These are phyloP conservation scores for Phycomyces blakesleeanus DNA, from an alignment of 192 early-diverging fungal genomes.

Conservation along the genomic window DNA sequence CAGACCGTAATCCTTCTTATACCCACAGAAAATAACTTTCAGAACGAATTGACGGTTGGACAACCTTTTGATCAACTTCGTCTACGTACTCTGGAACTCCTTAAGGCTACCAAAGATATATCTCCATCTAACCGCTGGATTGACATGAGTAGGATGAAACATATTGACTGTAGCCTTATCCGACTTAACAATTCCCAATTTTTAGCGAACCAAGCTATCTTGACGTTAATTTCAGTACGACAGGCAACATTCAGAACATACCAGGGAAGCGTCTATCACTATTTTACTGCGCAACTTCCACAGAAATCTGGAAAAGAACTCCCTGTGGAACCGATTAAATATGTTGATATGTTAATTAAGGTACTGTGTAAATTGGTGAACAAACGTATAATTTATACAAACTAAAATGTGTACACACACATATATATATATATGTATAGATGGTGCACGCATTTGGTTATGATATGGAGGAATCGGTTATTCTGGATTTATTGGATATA, in stretches of 20 bases:
- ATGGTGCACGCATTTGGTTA: constrained; percentile 12
- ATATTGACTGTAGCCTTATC: not conserved
- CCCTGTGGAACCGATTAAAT: not conserved
- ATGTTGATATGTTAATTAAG: constrained; percentile 8
- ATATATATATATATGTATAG: not conserved
- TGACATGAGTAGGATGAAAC: constrained; percentile 33
- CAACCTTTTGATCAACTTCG: constrained; percentile 27
- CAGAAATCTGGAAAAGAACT: not conserved
- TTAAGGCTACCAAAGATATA: constrained; percentile 22
- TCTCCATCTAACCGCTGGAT: constrained; percentile 36
- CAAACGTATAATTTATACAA: too few species aligned
- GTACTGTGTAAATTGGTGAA: constrained; percentile 1
- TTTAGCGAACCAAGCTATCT: constrained; percentile 4
- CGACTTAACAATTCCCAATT: not conserved
- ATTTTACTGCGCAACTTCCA: constrained; percentile 1
- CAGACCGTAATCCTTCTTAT: constrained; percentile 15
- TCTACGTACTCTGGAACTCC: constrained; percentile 32
- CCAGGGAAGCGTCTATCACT: constrained; percentile 12
- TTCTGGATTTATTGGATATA: constrained; percentile 12
- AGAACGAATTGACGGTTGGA: not conserved
- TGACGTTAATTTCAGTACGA: not conserved
- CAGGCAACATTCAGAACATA: constrained; percentile 3
- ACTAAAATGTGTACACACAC: too few species aligned
- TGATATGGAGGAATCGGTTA: constrained; percentile 9
- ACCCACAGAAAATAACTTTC: not conserved